These are phyloP conservation scores for Pseudogymnoascus sp. DNA, from an alignment of 2,329 filamentous ascomycete species.

Conservation along the genomic window DNA sequence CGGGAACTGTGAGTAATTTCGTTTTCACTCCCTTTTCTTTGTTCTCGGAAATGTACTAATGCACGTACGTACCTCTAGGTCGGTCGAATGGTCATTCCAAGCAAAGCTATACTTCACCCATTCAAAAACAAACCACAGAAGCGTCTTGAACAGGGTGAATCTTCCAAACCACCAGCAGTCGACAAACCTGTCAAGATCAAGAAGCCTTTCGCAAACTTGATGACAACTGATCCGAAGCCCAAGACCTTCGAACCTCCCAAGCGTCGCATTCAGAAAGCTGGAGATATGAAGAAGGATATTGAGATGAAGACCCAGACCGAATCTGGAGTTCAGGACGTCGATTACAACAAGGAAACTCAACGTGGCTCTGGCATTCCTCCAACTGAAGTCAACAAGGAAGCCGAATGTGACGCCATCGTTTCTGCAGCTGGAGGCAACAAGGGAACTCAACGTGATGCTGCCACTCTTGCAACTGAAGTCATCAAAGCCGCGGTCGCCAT, in stretches of 20 bases:
- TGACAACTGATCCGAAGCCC: neutral
- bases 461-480: neutral
- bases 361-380: neutral
- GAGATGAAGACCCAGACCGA: neutral
- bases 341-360: neutral
- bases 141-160: neutral
- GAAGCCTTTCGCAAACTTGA: neutral
- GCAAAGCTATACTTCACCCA: neutral
- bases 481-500: neutral
- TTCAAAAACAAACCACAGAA: neutral
- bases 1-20: neutral
- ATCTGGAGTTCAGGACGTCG: neutral
- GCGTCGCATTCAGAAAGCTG: neutral
- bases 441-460: neutral
- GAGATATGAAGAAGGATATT: neutral
- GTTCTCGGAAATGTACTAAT: neutral
- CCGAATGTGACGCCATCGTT: neutral
- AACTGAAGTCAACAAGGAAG: neutral
- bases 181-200: neutral
- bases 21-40: neutral
- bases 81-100: neutral
- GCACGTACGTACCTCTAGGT: neutral
- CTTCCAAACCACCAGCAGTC: neutral
- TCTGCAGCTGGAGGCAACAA: neutral
- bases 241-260: neutral